phyloP scores from a whole-genome alignment of 2,329 filamentous ascomycete genomes.

The Remersonia thermophila region DNA sequence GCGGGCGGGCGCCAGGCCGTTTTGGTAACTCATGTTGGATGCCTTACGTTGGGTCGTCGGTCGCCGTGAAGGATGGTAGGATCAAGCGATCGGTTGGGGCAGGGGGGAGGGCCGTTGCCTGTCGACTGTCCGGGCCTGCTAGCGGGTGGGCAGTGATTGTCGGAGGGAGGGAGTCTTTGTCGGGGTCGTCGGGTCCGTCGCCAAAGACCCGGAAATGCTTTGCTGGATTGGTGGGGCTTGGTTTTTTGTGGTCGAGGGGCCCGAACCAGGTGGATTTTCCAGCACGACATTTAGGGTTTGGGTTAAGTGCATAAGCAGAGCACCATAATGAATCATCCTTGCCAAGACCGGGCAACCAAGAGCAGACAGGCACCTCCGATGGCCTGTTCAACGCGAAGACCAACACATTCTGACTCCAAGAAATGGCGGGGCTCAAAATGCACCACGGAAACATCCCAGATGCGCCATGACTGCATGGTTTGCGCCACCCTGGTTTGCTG shows the following conservation, averaged over 20 bases:
- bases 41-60: slow-evolving; percentile 36
- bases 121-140: slow-evolving; percentile 4
- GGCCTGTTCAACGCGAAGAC: too few species aligned
- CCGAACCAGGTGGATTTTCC: slow-evolving; percentile 13
- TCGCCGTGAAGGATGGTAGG: not conserved
- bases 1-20: slow-evolving; percentile 47
- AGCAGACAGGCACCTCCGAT: too few species aligned
- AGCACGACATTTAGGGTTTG: slow-evolving; percentile 15
- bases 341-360: too few species aligned
- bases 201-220: slow-evolving; percentile 18
- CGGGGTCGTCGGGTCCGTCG: slow-evolving; percentile 18
- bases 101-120: slow-evolving; percentile 1
- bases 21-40: slow-evolving; percentile 47
- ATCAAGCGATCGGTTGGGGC: slow-evolving; percentile 1
- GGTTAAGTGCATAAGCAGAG: slow-evolving; percentile 8
- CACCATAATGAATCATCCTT: not conserved
- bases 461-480: too few species aligned
- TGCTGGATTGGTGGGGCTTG: slow-evolving; percentile 18
- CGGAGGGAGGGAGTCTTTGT: too few species aligned
- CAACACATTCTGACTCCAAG: too few species aligned
- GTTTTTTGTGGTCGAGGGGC: slow-evolving; percentile 18
- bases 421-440: too few species aligned
- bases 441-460: too few species aligned
- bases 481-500: too few species aligned
- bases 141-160: too few species aligned